phyloP scores from a whole-genome alignment of 192 early-diverging fungal species.

The Funneliformis geosporum region DNA sequence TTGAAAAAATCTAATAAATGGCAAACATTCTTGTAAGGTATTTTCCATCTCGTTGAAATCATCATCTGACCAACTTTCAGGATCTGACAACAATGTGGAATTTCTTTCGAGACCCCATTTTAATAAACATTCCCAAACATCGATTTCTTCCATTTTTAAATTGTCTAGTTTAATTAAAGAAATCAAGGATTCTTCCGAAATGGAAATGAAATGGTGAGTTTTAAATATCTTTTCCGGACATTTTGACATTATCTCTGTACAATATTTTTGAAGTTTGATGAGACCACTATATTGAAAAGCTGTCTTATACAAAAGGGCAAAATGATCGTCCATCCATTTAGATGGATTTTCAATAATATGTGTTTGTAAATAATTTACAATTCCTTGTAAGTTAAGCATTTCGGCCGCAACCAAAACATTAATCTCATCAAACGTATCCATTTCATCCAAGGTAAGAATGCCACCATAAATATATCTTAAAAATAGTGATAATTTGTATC shows the following conservation, averaged over 20 bases:
- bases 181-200: background rate
- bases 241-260: background rate
- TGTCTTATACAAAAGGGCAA: background rate
- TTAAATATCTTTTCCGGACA: background rate
- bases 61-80: background rate
- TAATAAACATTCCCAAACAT: conserved; percentile 4
- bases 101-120: background rate
- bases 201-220: background rate
- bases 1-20: background rate
- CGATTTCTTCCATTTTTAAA: background rate
- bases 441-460: no score
- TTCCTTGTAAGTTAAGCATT: background rate
- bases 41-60: no score
- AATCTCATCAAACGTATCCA: background rate
- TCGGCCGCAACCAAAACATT: background rate
- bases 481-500: no score
- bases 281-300: background rate
- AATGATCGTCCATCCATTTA: background rate
- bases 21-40: background rate
- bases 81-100: background rate
- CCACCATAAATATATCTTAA: no score
- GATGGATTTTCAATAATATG: background rate
- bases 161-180: background rate
- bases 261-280: background rate
- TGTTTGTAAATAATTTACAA: background rate